Evolutionary conservation across 169 alveolate genomes (phyloP), one percentile per base, ranked within the genome.

Genomic region (Babesia divergens): DNA sequence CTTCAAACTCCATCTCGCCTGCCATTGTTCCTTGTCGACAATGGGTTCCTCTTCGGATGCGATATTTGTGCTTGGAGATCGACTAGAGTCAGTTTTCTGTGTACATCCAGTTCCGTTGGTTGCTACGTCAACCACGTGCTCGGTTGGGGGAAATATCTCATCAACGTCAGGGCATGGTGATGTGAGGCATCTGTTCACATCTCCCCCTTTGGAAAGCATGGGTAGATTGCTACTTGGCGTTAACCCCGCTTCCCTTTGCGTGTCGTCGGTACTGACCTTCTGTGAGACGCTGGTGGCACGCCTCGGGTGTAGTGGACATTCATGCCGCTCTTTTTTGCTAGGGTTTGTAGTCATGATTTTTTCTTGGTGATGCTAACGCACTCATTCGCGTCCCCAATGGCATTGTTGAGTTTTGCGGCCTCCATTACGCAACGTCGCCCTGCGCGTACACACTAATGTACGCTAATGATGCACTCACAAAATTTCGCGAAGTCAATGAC

Each of bases 381-480:
- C n/a, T 14, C n/a, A 42, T 16, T 3, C 13, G 49, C 24, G 3
- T 42, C n/a, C 49, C n/a, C 49, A 1, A 20, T 16, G 24, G 49
- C 6, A 20, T 42, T 20, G 5, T 42, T 42, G 11, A 1, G 49
- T 20, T 42, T 1, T 1, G 8, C 14, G n/a, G 24, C 11, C 29
- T 13, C 65, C 3, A 9, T 9, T 35, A 20, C 42, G 22, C 49
- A 2, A 11, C 37, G 59, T 37, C 49, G 59, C 72, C 44, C 11
- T 50, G 47, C 51, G 72, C 60, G 72, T 62, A 62, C 72, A 62
- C 59, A 62, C 72, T 62, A 62, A 24, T 43, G 72, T 62, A 62
- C 72, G 60, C 59, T 46, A 8, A 62, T 46, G 59, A 62, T 49
- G 72, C 72, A 62, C 26, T 62, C 31, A 2, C 31, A 49, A 29